A percentile compares a stretch with the other conserved stretches of the same genome.
phyloP scores from a whole-genome alignment of 108 stramenopile species.

The Cylindrotheca closterium region DNA sequence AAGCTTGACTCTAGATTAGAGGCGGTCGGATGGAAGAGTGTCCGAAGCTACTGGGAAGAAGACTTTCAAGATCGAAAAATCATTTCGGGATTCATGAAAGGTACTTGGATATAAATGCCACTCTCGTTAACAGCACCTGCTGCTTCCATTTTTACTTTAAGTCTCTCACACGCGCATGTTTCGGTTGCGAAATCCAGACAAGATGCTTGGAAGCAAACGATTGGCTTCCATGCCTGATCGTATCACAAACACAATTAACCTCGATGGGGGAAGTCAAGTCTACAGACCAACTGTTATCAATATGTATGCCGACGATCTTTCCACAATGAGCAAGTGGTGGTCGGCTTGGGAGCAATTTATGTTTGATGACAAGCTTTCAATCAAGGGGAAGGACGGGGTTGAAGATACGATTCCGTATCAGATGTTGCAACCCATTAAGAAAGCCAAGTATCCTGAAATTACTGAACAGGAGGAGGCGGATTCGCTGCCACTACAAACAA shows the following conservation, averaged over 20 bases:
- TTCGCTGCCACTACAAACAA: constrained; percentile 84
- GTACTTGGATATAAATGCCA: background rate
- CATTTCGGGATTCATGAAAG: constrained; percentile 81
- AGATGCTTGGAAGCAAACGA: constrained; percentile 81
- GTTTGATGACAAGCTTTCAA: constrained; percentile 72
- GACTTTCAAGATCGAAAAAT: constrained; percentile 88
- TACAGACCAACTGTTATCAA: constrained; percentile 94
- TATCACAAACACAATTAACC: constrained; percentile 91
- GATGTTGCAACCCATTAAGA: constrained; percentile 86
- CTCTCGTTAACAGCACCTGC: background rate
- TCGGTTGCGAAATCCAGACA: too few species aligned
- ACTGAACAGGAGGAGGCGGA: constrained; percentile 81
- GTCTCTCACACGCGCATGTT: constrained; percentile 3
- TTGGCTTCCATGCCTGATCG: constrained; percentile 94
- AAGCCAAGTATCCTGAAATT: constrained; percentile 90
- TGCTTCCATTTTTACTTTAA: background rate
- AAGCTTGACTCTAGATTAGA: constrained; percentile 65
- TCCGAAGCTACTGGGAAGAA: constrained; percentile 71
- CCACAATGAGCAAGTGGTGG: constrained; percentile 80
- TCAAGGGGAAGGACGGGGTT: constrained; percentile 59
- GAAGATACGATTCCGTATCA: constrained; percentile 61
- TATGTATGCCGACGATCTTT: constrained; percentile 87
- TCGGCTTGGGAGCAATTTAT: constrained; percentile 88
- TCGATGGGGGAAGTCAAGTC: constrained; percentile 53
- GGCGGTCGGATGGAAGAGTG: constrained; percentile 60